A percentile compares a stretch with the other conserved stretches of the same genome.
These are phyloP conservation scores for Paecilomyces niveus DNA, from an alignment of 2,329 filamentous ascomycete genomes.

Conservation along the genomic window DNA sequence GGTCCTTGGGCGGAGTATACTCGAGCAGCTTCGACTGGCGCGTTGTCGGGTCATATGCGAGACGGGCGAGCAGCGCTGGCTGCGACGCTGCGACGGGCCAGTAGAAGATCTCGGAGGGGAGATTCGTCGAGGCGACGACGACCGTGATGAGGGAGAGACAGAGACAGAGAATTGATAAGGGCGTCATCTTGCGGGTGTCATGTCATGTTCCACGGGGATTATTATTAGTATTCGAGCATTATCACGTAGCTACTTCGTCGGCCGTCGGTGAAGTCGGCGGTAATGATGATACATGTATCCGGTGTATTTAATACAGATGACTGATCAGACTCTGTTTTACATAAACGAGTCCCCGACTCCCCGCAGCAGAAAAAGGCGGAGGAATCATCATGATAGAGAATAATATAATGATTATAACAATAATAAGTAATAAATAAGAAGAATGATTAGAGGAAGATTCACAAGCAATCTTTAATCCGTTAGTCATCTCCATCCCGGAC, in stretches of 20 bases:
- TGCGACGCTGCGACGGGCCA: constrained; percentile 27
- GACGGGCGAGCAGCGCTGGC: constrained; percentile 30
- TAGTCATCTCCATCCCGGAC: no score
- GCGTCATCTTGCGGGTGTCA: not conserved
- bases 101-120: constrained; percentile 29
- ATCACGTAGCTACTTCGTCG: no score
- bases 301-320: no score
- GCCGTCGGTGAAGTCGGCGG: not conserved
- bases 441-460: no score
- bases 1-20: constrained; percentile 28
- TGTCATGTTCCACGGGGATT: not conserved
- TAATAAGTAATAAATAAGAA: no score
- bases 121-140: constrained; percentile 7
- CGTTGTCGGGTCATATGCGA: constrained; percentile 34
- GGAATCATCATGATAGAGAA: not conserved
- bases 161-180: constrained; percentile 3
- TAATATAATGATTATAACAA: no score
- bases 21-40: constrained; percentile 29
- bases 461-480: no score
- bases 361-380: not conserved
- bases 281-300: not conserved
- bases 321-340: no score
- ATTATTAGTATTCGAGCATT: not conserved
- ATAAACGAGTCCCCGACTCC: not conserved
- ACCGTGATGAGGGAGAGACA: constrained; percentile 10